Percentiles rank a stretch among this genome's conserved stretches.
phyloP scores from a whole-genome alignment of 139 green algal genomes.

The Zygnema circumcarinatum region DNA sequence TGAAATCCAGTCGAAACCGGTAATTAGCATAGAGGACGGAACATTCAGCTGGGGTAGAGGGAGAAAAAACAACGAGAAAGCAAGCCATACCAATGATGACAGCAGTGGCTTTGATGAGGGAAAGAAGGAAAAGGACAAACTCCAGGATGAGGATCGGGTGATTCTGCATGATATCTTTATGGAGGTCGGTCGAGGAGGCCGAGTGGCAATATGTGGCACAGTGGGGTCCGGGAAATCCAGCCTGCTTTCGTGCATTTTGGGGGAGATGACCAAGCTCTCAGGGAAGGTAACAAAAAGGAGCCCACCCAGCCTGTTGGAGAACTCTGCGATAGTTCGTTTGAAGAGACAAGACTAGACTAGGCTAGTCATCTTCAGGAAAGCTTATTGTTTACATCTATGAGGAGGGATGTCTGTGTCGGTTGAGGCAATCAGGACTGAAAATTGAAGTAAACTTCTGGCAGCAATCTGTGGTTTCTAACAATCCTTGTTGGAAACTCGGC shows the following conservation, averaged over 20 bases:
- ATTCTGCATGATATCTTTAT: slow-evolving; percentile 24
- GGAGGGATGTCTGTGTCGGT: neutral
- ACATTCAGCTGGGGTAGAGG: slow-evolving; percentile 23
- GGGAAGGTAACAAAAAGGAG: slow-evolving; percentile 44
- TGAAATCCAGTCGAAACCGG: neutral
- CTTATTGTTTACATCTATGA: neutral
- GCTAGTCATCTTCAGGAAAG: neutral
- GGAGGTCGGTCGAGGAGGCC: slow-evolving; percentile 19
- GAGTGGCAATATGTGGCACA: slow-evolving; percentile 76
- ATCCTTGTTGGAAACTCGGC: no score
- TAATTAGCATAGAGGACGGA: slow-evolving; percentile 22
- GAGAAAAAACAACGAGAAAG: no score
- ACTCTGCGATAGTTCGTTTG: no score
- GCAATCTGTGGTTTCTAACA: no score
- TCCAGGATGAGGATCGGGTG: neutral
- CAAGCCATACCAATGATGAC: neutral
- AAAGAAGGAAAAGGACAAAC: neutral
- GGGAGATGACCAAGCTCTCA: slow-evolving; percentile 45
- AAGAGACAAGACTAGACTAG: neutral
- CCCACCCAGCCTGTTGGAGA: no score
- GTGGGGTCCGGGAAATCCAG: slow-evolving; percentile 59
- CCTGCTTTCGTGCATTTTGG: slow-evolving; percentile 52
- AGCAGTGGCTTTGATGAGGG: neutral
- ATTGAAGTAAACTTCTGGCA: no score
- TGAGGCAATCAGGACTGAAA: no score